These are phyloP conservation scores for Myriosclerotinia duriaeana DNA, from an alignment of 2,329 filamentous ascomycete species.

Conservation along the genomic window DNA sequence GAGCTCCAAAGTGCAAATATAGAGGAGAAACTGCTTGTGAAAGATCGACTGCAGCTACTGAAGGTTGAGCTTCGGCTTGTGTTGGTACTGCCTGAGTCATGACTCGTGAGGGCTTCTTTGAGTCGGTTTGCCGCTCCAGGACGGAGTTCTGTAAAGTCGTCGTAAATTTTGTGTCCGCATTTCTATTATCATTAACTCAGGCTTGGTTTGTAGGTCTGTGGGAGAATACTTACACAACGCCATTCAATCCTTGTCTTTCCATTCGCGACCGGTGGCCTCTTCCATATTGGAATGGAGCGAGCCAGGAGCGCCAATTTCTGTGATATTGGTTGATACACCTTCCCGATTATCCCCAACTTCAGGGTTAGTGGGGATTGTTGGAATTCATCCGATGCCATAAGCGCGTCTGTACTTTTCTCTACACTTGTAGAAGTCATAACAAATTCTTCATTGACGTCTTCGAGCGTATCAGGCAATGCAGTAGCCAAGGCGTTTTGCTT, in stretches of 20 bases:
- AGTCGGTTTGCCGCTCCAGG: conserved; percentile 18
- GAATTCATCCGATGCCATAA: background rate
- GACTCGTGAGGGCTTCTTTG: background rate
- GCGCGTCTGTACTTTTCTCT: background rate
- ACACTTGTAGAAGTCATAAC: background rate
- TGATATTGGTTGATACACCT: background rate
- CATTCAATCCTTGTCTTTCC: conserved; percentile 25
- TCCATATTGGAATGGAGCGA: background rate
- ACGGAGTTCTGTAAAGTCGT: conserved; percentile 27
- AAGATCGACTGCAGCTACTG: background rate
- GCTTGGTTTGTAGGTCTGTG: background rate
- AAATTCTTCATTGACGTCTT: background rate
- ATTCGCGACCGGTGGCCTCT: conserved; percentile 2
- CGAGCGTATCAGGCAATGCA: background rate
- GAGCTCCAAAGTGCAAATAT: background rate
- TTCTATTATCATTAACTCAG: conserved; percentile 18
- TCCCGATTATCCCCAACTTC: background rate
- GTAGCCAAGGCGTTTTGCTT: background rate
- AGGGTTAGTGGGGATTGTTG: background rate
- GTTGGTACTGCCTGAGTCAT: background rate
- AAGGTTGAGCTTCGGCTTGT: background rate
- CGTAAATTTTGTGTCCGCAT: conserved; percentile 26
- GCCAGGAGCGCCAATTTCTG: background rate
- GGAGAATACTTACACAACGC: conserved; percentile 15
- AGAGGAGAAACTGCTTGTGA: background rate